These are phyloP conservation scores for Lindgomyces ingoldianus DNA, from an alignment of 495 filamentous ascomycete genomes.

Conservation along the genomic window DNA sequence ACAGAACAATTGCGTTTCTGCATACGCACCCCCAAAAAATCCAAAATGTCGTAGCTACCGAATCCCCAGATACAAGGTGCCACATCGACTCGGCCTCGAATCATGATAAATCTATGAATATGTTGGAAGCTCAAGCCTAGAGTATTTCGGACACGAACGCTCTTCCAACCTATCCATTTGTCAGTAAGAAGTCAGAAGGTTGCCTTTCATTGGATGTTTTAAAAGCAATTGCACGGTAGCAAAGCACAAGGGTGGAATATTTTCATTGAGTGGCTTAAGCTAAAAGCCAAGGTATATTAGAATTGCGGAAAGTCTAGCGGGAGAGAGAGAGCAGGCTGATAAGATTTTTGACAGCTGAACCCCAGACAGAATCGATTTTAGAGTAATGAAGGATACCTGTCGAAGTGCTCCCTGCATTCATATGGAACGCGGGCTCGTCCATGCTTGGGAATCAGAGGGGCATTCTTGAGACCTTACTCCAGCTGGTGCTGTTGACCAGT, in stretches of 20 bases:
- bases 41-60: background rate
- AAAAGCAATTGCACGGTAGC: background rate
- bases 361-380: background rate
- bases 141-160: background rate
- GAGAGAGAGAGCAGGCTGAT: constrained; percentile 4
- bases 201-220: background rate
- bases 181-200: background rate
- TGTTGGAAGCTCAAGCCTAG: background rate
- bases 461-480: background rate
- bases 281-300: background rate
- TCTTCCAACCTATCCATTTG: background rate
- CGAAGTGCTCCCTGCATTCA: background rate
- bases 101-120: background rate
- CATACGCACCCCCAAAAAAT: background rate
- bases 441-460: background rate
- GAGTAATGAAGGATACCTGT: background rate
- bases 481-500: background rate
- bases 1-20: background rate
- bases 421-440: constrained; percentile 1
- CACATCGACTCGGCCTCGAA: background rate
- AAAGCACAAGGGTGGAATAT: background rate
- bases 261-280: constrained; percentile 4
- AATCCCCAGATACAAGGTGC: background rate
- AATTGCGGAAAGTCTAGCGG: constrained; percentile 3
- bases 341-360: background rate